Conservation (phyloP, 352 stramenopile species). For the Aphanomyces astaci region DNA sequence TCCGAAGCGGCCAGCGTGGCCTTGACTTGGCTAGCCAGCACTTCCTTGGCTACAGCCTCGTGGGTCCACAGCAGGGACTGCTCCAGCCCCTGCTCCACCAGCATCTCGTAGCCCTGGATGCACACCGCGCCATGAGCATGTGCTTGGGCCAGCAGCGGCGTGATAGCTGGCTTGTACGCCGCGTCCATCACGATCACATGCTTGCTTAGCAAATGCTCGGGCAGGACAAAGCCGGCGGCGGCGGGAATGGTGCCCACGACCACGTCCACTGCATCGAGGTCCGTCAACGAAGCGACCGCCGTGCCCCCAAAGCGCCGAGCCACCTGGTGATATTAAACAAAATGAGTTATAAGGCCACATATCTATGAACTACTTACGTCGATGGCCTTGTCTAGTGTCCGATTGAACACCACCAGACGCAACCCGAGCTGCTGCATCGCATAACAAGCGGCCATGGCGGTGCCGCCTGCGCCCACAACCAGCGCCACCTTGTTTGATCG, state of each 20-base stretch:
- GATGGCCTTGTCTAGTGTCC: conserved; percentile 89
- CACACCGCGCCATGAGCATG: conserved; percentile 69
- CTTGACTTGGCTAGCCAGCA: conserved; percentile 38
- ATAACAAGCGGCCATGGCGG: conserved; percentile 93
- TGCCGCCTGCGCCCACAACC: conserved; percentile 90
- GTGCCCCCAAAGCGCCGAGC: conserved; percentile 76
- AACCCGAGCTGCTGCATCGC: conserved; percentile 83
- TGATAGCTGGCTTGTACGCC: conserved; percentile 96
- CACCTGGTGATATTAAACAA: conserved; percentile 32
- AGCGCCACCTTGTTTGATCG: conserved; percentile 33
- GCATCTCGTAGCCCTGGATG: conserved; percentile 97
- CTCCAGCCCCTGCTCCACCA: conserved; percentile 95
- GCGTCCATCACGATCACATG: conserved; percentile 92
- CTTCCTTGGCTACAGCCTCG: conserved; percentile 41
- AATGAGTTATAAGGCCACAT: no score
- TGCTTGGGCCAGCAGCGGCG: conserved; percentile 88
- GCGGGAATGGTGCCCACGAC: conserved; percentile 95
- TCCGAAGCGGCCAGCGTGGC: neutral
- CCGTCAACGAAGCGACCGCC: conserved; percentile 47
- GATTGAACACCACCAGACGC: conserved; percentile 93
- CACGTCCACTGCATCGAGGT: conserved; percentile 62
- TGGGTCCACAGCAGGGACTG: conserved; percentile 94
- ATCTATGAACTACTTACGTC: conserved; percentile 29
- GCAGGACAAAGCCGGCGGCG: conserved; percentile 70
- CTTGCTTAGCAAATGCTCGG: conserved; percentile 50